Base-by-base conservation (phyloP, 495 filamentous ascomycete species). In the Penicillium riverlandense region DNA sequence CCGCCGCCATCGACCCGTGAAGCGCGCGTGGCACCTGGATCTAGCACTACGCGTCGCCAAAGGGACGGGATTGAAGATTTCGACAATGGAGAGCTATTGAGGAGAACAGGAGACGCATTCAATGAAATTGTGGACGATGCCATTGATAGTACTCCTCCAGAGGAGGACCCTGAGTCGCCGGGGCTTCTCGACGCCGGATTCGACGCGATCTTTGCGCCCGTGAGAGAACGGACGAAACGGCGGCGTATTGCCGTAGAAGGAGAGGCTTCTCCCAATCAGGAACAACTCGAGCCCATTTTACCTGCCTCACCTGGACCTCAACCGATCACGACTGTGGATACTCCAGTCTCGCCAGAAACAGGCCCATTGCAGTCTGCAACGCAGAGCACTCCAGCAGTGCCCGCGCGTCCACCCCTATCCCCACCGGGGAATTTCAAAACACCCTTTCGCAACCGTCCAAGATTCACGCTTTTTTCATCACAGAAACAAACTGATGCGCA, bases 51-150 rank as follows among this genome's bases (percentile, higher is more conserved):
- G n/a, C 51, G 45, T 35, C 49, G 51, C 8, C 62, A 31, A 29
- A 48, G 50, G 37, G 66, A 69, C 2, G 47, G 54, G n/a, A 69
- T 71, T n/a, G 61, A 68, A 35, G 67, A 69, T 22, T 58, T 47
- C 1, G 56, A 58, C 7, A 53, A 63, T 35, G 57, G 40, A n/a
- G 55, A 56, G 11, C 12, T 38, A 4, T 30, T 44, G 8, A 37
- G n/a, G 8, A 33, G 10, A 4, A 29, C 30, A 11, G 28, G 11
- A 4, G 35, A 16, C 11, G 13, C 33, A 8, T 28, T 1, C n/a
- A 43, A 43, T 40, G 35, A 37, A 12, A 22, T 41, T n/a, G 27
- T 5, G 2, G 44, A 54, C 37, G 46, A 52, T 44, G 47, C 42
- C 2, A 53, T 56, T 11, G 37, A 54, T 12, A 62, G 58, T 35